A percentile compares a stretch with the other conserved stretches of the same genome.
phyloP scores from a whole-genome alignment of 2,329 filamentous ascomycete genomes.

The Exophiala viscosa region DNA sequence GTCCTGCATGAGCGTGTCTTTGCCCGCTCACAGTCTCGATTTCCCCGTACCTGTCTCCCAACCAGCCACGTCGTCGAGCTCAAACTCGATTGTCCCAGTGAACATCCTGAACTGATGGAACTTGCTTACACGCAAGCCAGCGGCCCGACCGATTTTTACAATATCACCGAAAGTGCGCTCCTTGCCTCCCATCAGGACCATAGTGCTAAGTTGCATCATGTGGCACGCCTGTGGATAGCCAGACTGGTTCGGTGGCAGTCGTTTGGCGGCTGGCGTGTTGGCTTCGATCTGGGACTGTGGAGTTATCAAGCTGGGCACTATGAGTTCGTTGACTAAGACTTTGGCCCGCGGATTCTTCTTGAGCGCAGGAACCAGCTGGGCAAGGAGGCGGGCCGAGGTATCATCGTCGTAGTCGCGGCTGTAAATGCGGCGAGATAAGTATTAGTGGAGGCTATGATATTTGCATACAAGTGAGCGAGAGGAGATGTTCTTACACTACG shows the following conservation, averaged over 20 bases:
- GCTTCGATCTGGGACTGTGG: not conserved
- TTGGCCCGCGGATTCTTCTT: not conserved
- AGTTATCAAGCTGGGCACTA: not conserved
- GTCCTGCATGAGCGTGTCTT: not conserved
- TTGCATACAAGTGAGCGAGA: not conserved
- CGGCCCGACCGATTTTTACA: not conserved
- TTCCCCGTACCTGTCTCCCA: not conserved
- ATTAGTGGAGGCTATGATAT: not conserved
- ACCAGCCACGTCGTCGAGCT: not conserved
- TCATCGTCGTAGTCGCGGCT: not conserved
- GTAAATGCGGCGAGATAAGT: not conserved
- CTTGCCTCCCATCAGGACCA: not conserved
- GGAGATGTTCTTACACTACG: not conserved
- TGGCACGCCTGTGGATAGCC: not conserved
- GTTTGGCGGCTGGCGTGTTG: not conserved
- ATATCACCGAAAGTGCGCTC: not conserved
- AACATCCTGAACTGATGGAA: not conserved
- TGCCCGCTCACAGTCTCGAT: not conserved
- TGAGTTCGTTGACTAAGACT: not conserved
- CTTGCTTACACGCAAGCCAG: not conserved
- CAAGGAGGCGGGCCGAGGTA: not conserved
- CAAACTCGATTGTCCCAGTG: not conserved
- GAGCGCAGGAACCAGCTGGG: not conserved
- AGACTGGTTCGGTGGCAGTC: not conserved
- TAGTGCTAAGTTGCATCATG: not conserved